A percentile compares a stretch with the other conserved stretches of the same genome.
phyloP scores from a whole-genome alignment of 2,329 filamentous ascomycete genomes.

The Diplocarpon mali region DNA sequence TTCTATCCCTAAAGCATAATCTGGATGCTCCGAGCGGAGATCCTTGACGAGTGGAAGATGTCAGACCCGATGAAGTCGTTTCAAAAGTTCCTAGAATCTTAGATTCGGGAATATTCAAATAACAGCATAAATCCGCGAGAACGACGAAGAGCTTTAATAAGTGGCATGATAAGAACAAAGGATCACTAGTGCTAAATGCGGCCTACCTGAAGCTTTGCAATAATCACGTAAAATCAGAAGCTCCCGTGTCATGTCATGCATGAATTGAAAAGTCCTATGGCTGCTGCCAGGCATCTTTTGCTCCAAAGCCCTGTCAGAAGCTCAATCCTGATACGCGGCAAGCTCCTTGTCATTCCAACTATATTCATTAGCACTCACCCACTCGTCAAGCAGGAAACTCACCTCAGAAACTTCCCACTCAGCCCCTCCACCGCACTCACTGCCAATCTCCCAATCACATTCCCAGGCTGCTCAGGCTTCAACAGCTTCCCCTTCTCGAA shows the following conservation, averaged over 20 bases:
- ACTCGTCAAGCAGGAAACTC: conserved; percentile 25
- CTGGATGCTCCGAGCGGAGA: no score
- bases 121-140: no score
- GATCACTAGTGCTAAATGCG: no score
- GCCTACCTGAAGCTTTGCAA: no score
- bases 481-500: conserved; percentile 63
- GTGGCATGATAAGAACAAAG: no score
- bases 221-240: not conserved
- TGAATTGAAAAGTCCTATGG: not conserved
- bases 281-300: not conserved
- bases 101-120: no score
- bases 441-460: conserved; percentile 74
- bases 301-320: not conserved
- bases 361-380: conserved; percentile 20
- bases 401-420: conserved; percentile 67
- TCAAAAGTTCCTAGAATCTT: no score
- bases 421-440: conserved; percentile 53
- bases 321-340: conserved; percentile 37
- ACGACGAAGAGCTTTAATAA: no score
- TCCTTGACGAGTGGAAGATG: no score
- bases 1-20: no score
- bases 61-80: no score
- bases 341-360: conserved; percentile 46
- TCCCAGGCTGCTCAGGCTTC: conserved; percentile 71
- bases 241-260: not conserved